Evolutionary conservation across 2,329 filamentous ascomycete genomes (phyloP).

Genomic region (Monosporascus sp.): DNA sequence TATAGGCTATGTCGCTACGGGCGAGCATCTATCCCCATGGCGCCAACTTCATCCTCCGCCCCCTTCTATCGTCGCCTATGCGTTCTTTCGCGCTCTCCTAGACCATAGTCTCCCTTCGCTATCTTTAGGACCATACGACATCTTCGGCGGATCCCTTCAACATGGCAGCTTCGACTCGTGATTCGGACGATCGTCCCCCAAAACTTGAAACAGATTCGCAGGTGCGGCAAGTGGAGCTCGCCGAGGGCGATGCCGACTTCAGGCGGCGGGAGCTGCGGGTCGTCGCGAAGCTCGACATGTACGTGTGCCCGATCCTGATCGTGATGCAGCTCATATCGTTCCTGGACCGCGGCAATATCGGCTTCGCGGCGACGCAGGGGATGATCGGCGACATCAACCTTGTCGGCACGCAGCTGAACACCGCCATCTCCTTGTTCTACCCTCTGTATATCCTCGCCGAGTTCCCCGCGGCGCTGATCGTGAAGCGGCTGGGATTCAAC

Average conservation of each 20-base stretch:
- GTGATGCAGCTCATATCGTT: conserved; percentile 13
- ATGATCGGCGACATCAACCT: conserved; percentile 12
- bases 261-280: conserved; percentile 11
- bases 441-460: conserved; percentile 13
- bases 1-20: too few relatives aligned
- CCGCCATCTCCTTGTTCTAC: conserved; percentile 15
- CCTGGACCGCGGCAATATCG: conserved; percentile 14
- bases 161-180: conserved; percentile 11
- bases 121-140: too few relatives aligned
- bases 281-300: conserved; percentile 15
- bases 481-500: conserved; percentile 12
- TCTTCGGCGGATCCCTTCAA: too few relatives aligned
- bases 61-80: too few relatives aligned
- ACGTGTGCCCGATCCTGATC: conserved; percentile 13
- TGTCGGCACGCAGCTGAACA: conserved; percentile 12
- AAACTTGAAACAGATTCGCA: conserved; percentile 11
- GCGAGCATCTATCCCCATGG: too few relatives aligned
- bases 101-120: too few relatives aligned
- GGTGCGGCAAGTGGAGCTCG: conserved; percentile 5
- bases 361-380: conserved; percentile 14
- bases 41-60: too few relatives aligned
- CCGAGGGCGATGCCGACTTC: conserved; percentile 12
- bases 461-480: conserved; percentile 13
- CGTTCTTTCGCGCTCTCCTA: too few relatives aligned
- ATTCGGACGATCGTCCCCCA: conserved; percentile 7